Percentiles rank a stretch among this genome's conserved stretches.
phyloP scores from a whole-genome alignment of 371 early-diverging fungal genomes.

The Batrachochytrium dendrobatidis region DNA sequence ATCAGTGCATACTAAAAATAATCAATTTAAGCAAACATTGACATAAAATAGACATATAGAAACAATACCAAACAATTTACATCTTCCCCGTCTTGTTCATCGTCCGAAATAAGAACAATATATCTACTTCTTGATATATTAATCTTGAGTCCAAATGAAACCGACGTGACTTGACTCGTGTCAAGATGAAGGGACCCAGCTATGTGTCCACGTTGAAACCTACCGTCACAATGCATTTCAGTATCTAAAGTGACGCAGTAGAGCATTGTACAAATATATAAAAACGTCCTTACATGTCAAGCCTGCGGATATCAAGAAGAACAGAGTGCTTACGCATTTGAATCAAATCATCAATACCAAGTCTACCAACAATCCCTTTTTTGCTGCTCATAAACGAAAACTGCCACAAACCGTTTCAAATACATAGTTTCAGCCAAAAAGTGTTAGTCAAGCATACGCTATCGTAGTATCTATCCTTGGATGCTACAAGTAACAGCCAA shows the following conservation, averaged over 20 bases:
- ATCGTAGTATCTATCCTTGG: no score
- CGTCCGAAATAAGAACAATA: background rate
- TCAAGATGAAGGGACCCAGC: background rate
- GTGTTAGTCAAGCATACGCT: no score
- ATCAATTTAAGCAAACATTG: background rate
- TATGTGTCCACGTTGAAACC: background rate
- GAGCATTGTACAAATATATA: no score
- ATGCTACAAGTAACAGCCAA: background rate
- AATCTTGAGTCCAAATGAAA: conserved; percentile 3
- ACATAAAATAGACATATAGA: background rate
- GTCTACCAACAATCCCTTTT: background rate
- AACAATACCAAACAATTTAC: background rate
- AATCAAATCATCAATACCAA: conserved; percentile 1
- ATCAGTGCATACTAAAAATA: background rate
- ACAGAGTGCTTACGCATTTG: background rate
- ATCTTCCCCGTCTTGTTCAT: background rate
- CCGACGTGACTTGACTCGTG: background rate
- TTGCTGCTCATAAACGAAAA: conserved; percentile 1
- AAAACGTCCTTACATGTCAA: background rate
- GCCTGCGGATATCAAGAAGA: conserved; percentile 3
- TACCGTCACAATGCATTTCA: background rate
- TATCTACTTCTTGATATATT: background rate
- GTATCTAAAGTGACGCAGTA: no score
- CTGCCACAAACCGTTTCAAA: conserved; percentile 5
- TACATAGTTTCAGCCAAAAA: no score